Evolutionary conservation across 2,329 filamentous ascomycete species (phyloP), one percentile per base, ranked within the genome.

Genomic region (Daldinia sp.): DNA sequence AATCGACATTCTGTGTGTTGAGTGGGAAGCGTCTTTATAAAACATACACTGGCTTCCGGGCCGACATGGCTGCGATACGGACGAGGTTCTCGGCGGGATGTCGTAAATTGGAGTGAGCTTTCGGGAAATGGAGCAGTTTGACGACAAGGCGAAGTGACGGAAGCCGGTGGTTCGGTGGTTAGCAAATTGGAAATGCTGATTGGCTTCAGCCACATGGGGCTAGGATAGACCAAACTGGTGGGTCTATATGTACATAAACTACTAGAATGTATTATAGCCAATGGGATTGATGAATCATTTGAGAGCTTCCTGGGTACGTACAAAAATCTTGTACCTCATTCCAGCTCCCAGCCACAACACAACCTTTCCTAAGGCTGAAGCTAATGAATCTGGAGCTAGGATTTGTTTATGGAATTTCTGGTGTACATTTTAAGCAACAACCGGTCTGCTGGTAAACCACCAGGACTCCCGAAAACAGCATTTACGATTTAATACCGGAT

Each of bases 1-100:
- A 72, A 75, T 75, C 70, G 65, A 51, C 39, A 13, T 7, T 33
- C 9, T 48, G 53, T 28, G 2, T 9, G 13, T 20, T n/a, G 33
- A 18, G 18, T 15, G 59, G 30, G 13, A 42, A 2, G 4, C 10
- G 28, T 23, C 28, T 23, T 35, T 26, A 39, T 39, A 35, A 39
- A 12, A 80, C 82, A 60, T 84, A 90, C 88, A 86, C 81, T 76
- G 88, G 85, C 80, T 88, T 85, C 78, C 88, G 83, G 78, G 83
- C 80, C 76, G 88, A 83, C 88, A 90, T 90, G 76, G 76, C 87
- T 83, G 79, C 74, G 78, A 69, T 71, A 58, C 70, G 41, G 67
- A 71, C 69, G 69, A 66, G 67, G 39, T 69, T 58, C 57, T 65
- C 55, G 44, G 59, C 62, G 60, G 63, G 54, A 67, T 67, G 68